Evolutionary conservation across 1,284 basidiomycete genomes (phyloP).

Genomic region (Butyriboletus appendiculatus): DNA sequence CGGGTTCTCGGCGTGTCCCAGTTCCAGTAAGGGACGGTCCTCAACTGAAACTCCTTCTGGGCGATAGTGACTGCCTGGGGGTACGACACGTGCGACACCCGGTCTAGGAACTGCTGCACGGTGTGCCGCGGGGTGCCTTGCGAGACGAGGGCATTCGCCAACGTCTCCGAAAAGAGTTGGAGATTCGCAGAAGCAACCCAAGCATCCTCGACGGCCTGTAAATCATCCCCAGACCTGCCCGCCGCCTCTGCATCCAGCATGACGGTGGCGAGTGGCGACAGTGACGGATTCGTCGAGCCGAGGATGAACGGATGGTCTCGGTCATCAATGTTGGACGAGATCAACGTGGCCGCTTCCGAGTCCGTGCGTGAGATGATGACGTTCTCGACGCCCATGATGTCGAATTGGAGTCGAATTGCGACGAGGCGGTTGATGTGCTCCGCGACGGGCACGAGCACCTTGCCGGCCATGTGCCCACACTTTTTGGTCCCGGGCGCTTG

Average conservation of each 20-base stretch:
- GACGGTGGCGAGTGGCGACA: constrained; percentile 72
- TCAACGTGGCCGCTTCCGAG: constrained; percentile 93
- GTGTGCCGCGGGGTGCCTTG: constrained; percentile 53
- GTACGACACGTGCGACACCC: constrained; percentile 69
- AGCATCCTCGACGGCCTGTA: constrained; percentile 87
- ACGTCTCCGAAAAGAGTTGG: constrained; percentile 75
- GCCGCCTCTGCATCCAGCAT: constrained; percentile 84
- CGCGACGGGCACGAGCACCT: constrained; percentile 76
- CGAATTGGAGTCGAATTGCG: constrained; percentile 66
- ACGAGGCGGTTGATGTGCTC: constrained; percentile 82
- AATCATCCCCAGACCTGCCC: constrained; percentile 77
- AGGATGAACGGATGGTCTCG: constrained; percentile 97
- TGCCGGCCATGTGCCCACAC: constrained; percentile 85
- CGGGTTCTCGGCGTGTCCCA: constrained; percentile 95
- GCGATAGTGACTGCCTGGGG: constrained; percentile 75
- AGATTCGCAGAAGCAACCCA: constrained; percentile 83
- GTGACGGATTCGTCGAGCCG: constrained; percentile 79
- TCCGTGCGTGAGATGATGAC: constrained; percentile 81
- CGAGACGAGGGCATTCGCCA: constrained; percentile 71
- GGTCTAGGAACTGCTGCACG: constrained; percentile 61
- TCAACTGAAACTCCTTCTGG: constrained; percentile 78
- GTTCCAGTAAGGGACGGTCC: constrained; percentile 78
- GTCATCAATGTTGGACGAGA: constrained; percentile 96
- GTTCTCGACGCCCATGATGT: constrained; percentile 66
- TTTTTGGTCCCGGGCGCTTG: constrained; percentile 86